Evolutionary conservation across 139 green algal species (phyloP), one percentile per base, ranked within the genome.

Genomic region (Coccomyxa sp.): DNA sequence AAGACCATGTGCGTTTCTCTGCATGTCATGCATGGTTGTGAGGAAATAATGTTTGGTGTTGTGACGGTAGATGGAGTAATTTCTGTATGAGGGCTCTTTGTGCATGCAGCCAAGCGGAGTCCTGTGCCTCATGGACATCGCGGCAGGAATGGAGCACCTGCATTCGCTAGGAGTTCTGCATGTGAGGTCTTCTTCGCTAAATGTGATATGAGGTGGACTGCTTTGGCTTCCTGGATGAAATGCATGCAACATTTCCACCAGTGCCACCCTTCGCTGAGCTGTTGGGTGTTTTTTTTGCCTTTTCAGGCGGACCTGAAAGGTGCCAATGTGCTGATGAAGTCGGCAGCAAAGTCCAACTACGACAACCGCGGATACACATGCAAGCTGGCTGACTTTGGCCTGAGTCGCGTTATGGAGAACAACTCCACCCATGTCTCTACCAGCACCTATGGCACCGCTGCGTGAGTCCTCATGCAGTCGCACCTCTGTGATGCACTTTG

Each of bases 261-360:
- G 38, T 51, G n/a, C n/a, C n/a, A n/a, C n/a, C n/a, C n/a, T n/a
- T n/a, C 7, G 38, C 38, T 51, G 38, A 51, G 38, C 38, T 51
- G 3, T 7, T 51, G 38, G 3, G 38, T 7, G 7, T 51, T 3
- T 51, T 7, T 51, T 51, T 51, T 71, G 63, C 4, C 18, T 71
- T 21, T 88, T 77, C 89, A 93, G 60, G 87, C 88, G 0, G 92
- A 95, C 79, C 88, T 93, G 23, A 94, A 86, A 79, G 71, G 71
- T 13, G 86, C 86, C 77, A 94, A 94, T 66, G 85, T 93, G 75
- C 88, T 94, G 84, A 86, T 93, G 21, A 91, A 90, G 82, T 88
- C 81, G 23, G 86, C 91, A 58, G 77, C 83, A 51, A 87, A 86
- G 27, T 77, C n/a, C 71, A 38, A 71, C 9, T 83, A 77, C 71